Evolutionary conservation across 2,329 filamentous ascomycete species (phyloP).

Genomic region (Arthrobotrys conoides): DNA sequence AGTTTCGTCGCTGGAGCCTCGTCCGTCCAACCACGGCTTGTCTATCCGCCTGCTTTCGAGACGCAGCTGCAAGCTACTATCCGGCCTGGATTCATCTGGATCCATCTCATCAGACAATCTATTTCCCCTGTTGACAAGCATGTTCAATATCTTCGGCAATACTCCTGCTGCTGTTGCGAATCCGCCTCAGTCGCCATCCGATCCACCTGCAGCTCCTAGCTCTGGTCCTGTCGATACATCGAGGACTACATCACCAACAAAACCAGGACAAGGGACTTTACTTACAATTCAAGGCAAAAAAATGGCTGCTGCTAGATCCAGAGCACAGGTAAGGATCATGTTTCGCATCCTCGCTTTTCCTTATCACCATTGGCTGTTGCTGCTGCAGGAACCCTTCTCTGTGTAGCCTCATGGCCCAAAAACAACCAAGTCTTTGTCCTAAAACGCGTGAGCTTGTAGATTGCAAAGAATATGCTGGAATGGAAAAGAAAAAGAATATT

Average conservation of each 20-base stretch:
- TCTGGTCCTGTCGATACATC: slow-evolving; percentile 29
- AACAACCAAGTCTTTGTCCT: background rate
- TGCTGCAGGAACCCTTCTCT: slow-evolving; percentile 43
- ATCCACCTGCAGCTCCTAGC: slow-evolving; percentile 18
- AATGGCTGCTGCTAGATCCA: slow-evolving; percentile 51
- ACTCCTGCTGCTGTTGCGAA: slow-evolving; percentile 32
- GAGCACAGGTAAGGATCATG: slow-evolving; percentile 48
- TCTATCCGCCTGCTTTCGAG: background rate
- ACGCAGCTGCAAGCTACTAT: background rate
- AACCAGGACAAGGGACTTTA: slow-evolving; percentile 56
- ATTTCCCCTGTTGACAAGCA: slow-evolving; percentile 23
- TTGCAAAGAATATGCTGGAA: background rate
- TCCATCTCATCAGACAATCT: background rate
- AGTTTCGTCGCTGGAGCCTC: slow-evolving; percentile 31
- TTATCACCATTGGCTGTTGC: slow-evolving; percentile 19
- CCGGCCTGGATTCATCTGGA: background rate
- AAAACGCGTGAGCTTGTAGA: slow-evolving; percentile 1
- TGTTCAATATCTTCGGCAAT: slow-evolving; percentile 45
- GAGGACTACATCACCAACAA: slow-evolving; percentile 49
- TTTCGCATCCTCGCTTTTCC: background rate
- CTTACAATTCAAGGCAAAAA: slow-evolving; percentile 59
- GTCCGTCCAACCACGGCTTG: slow-evolving; percentile 13
- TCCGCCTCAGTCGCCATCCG: slow-evolving; percentile 2
- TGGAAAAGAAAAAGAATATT: background rate
- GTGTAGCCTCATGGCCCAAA: slow-evolving; percentile 23